Conservation (phyloP, 768 basidiomycete species). For the Suillus bovinus region DNA sequence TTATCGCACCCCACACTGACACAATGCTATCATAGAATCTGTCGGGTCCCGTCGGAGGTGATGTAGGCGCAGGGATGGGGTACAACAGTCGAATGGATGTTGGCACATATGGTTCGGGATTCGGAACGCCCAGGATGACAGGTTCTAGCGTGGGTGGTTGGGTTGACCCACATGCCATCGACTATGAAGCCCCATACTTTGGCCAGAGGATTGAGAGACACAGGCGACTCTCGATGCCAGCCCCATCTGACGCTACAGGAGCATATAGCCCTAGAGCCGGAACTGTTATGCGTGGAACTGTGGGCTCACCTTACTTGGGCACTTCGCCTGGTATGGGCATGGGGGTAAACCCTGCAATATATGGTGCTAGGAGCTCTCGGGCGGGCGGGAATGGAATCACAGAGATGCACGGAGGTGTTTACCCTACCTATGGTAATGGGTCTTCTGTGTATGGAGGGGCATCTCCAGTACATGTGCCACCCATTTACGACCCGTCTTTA, state of each 20-base stretch:
- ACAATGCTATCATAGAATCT: constrained; percentile 2
- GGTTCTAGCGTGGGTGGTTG: not conserved
- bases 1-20: not conserved
- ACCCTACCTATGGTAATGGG: not conserved
- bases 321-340: not conserved
- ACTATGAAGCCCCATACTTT: constrained; percentile 13
- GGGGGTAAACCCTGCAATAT: not conserved
- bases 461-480: not conserved
- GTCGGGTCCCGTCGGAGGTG: not conserved
- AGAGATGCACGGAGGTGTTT: not conserved
- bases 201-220: not conserved
- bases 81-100: no score
- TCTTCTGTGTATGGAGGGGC: not conserved
- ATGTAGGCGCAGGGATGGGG: not conserved
- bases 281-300: not conserved
- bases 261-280: not conserved
- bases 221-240: constrained; percentile 6
- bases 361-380: not conserved
- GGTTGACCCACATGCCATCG: constrained; percentile 13
- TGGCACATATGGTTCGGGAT: constrained; percentile 1
- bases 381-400: not conserved
- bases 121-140: not conserved
- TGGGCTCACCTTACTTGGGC: constrained; percentile 9
- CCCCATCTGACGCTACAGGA: not conserved
- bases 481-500: not conserved